Evolutionary conservation across 2,329 filamentous ascomycete species (phyloP).

Genomic region (Penicillium sp.): DNA sequence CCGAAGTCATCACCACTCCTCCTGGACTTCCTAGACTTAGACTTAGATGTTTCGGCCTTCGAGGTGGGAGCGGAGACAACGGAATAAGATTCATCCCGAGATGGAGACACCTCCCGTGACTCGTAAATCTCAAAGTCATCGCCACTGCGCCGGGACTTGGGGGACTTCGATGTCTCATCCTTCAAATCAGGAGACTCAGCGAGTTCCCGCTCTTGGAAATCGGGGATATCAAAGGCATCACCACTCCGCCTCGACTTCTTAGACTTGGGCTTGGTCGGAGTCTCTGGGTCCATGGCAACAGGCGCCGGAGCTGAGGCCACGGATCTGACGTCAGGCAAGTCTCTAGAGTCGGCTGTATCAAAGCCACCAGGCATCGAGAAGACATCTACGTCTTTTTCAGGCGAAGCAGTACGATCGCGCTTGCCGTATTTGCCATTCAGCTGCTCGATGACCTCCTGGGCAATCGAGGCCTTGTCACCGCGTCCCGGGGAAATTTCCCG

Average conservation of each 20-base stretch:
- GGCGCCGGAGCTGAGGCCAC: conserved; percentile 6
- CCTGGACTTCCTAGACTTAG: not conserved
- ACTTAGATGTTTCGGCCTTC: conserved; percentile 1
- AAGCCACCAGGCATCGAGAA: conserved; percentile 37
- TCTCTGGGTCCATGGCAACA: not conserved
- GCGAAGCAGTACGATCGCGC: conserved; percentile 14
- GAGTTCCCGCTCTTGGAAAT: not conserved
- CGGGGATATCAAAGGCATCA: not conserved
- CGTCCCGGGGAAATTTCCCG: not conserved
- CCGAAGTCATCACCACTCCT: not conserved
- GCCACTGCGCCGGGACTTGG: conserved; percentile 1
- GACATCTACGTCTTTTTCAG: conserved; percentile 22
- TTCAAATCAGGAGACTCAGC: not conserved
- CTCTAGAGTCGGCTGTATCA: conserved; percentile 19
- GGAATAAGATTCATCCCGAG: not conserved
- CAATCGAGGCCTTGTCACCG: conserved; percentile 20
- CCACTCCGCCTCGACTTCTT: not conserved
- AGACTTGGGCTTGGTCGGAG: not conserved
- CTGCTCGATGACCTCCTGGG: conserved; percentile 29
- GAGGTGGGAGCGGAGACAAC: conserved; percentile 1
- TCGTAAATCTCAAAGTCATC: conserved; percentile 2
- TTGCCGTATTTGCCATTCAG: conserved; percentile 22
- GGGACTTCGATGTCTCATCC: not conserved
- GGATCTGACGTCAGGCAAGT: conserved; percentile 13
- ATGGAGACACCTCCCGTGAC: not conserved